Percentiles rank a stretch among this genome's conserved stretches.
These are phyloP conservation scores for Phallus indusiatus DNA, from an alignment of 768 basidiomycete genomes.

Conservation along the genomic window DNA sequence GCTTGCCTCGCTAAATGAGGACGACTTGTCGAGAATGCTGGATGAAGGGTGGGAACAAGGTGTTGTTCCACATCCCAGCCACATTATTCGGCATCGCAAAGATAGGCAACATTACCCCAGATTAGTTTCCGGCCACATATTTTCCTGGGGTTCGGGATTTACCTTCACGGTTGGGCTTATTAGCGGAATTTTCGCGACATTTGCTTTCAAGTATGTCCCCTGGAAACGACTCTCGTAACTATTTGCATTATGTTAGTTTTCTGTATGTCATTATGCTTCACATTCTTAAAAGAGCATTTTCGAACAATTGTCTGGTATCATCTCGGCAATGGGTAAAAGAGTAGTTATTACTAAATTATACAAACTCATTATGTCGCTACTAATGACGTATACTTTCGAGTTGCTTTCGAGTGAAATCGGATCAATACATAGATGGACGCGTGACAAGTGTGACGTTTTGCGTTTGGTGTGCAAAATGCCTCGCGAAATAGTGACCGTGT, in stretches of 20 bases:
- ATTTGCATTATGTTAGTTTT: not conserved
- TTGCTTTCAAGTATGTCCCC: not conserved
- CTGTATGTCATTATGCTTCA: too few species aligned
- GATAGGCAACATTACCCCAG: not conserved
- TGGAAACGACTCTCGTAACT: not conserved
- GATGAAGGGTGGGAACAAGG: conserved; percentile 81
- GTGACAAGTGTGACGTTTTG: not conserved
- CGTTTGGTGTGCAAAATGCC: conserved; percentile 39
- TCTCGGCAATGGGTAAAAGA: too few species aligned
- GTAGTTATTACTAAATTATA: too few species aligned
- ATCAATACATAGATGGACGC: too few species aligned
- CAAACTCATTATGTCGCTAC: too few species aligned
- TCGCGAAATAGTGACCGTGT: conserved; percentile 74
- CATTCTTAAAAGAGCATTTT: too few species aligned
- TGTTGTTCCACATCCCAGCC: conserved; percentile 34
- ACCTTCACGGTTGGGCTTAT: not conserved
- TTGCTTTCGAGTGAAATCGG: too few species aligned
- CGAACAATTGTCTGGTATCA: too few species aligned
- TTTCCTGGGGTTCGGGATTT: not conserved
- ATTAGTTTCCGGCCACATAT: not conserved
- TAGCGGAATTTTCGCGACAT: not conserved
- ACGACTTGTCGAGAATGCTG: conserved; percentile 53
- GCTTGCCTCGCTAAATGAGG: conserved; percentile 59
- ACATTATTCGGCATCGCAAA: conserved; percentile 18
- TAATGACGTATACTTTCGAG: too few species aligned